Percentiles rank a stretch among this genome's conserved stretches.
Evolutionary conservation across 2,329 filamentous ascomycete genomes (phyloP).

Genomic region (Trichoderma atroviride): DNA sequence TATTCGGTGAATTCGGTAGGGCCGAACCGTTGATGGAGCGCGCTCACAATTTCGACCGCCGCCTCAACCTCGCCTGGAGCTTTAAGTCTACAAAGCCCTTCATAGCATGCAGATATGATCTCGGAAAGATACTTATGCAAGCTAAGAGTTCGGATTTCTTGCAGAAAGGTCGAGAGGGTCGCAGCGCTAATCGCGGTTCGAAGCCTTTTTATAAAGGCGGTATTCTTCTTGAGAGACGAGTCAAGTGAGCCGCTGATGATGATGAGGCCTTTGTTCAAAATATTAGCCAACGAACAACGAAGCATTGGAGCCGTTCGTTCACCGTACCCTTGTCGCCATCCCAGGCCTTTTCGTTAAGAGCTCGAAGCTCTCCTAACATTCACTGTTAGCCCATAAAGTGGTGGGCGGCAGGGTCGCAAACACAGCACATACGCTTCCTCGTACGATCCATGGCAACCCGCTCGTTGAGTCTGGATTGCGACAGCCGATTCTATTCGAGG

Average conservation of each 20-base stretch:
- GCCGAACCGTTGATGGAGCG: slow-evolving; percentile 93
- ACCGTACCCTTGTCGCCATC: slow-evolving; percentile 76
- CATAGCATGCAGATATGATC: slow-evolving; percentile 93
- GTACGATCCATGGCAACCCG: slow-evolving; percentile 63
- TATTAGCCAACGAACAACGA: slow-evolving; percentile 1
- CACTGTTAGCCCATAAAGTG: slow-evolving; percentile 3
- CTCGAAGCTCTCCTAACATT: slow-evolving; percentile 77
- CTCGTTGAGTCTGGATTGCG: slow-evolving; percentile 32
- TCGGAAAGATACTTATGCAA: slow-evolving; percentile 96
- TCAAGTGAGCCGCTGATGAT: slow-evolving; percentile 78
- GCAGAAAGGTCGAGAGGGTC: slow-evolving; percentile 79
- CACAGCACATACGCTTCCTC: slow-evolving; percentile 56
- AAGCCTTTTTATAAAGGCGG: slow-evolving; percentile 94
- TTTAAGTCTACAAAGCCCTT: slow-evolving; percentile 90
- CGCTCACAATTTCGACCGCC: slow-evolving; percentile 89
- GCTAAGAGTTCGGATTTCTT: slow-evolving; percentile 87
- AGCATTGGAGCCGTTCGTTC: neutral
- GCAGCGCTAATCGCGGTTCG: slow-evolving; percentile 84
- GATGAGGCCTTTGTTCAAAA: slow-evolving; percentile 66
- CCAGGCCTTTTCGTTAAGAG: slow-evolving; percentile 87
- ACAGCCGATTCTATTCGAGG: slow-evolving; percentile 30
- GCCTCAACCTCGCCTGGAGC: slow-evolving; percentile 88
- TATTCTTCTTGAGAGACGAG: slow-evolving; percentile 97
- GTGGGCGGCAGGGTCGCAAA: slow-evolving; percentile 12
- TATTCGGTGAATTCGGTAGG: slow-evolving; percentile 87